Evolutionary conservation across 306 rosid species (phyloP), one percentile per base, ranked within the genome.

Genomic region (Gynostemma pentaphyllum): DNA sequence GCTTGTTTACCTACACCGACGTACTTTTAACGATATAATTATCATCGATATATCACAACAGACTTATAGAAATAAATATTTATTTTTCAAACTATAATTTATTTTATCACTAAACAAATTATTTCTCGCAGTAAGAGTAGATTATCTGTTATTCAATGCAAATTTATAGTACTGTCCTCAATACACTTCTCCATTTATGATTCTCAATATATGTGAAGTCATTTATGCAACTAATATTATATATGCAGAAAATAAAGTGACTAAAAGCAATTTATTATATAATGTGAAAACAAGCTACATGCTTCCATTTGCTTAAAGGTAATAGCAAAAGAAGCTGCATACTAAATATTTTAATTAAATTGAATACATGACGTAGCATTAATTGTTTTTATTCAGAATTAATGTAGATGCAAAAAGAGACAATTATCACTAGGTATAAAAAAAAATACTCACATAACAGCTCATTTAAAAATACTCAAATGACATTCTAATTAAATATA

Each of bases 231-330:
- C 16, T 49, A 49, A 49, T 49, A 21, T 49, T 9, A 49, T 49
- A 23, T 49, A 26, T 22, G 30, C 0, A 49, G 23, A 49, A 49
- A 9, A 49, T 49, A n/a, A n/a, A n/a, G n/a, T 28, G 55, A 49
- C 55, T 49, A 23, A 23, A 49, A 11, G 21, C 55, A 49, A 49
- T 28, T 21, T 11, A 49, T 23, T 23, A 23, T 49, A 21, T 49
- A 49, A 49, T 49, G n/a, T n/a, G n/a, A 49, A 48, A 50, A 49
- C 56, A 50, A 12, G 30, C 56, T n/a, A n/a, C 56, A 50, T 50
- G 56, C 56, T 10, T 50, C 56, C 56, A 50, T 50, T 50, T 50
- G 56, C 56, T 50, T 12, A 24, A 12, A 50, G 32, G 4, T 13
- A 5, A 49, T 19, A 30, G 7, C 3, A 48, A 23, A 22, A 13